Base-by-base conservation (phyloP, 306 rosid species). In the Datisca glomerata region DNA sequence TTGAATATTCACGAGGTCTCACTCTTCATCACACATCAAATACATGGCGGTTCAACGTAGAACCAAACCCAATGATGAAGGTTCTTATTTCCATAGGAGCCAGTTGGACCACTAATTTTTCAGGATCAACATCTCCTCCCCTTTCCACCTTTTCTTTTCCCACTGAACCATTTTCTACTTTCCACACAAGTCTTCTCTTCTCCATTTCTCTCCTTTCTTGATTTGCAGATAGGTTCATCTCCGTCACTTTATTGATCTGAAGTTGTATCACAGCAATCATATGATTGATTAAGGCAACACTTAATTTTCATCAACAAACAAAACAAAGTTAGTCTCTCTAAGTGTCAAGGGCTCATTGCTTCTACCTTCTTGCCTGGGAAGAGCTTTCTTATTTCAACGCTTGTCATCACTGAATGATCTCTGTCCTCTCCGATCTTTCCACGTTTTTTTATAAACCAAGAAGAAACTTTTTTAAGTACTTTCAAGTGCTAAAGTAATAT, bases 1-100 rank as follows among this genome's bases (percentile, higher is more conserved):
- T n/a, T n/a, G n/a, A n/a, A n/a, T n/a, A n/a, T n/a, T n/a, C n/a
- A n/a, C n/a, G n/a, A n/a, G n/a, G n/a, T n/a, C n/a, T n/a, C n/a
- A n/a, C n/a, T n/a, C n/a, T n/a, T n/a, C n/a, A n/a, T n/a, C n/a
- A n/a, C n/a, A n/a, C n/a, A 56, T 52, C 69, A 50, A 49, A 47
- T 24, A 49, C 37, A 24, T 39, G 24, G 35, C 33, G 64, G 42
- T 49, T 41, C n/a, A n/a, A n/a, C n/a, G n/a, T n/a, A n/a, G n/a
- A n/a, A n/a, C n/a, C n/a, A n/a, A n/a, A n/a, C n/a, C n/a, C n/a
- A n/a, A 83, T 18, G 51, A 72, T 35, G 43, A 89, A 89, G 59
- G 91, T 80, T 45, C 95, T 80, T 48, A 83, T 89, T 66, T 83
- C 95, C 93, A 77, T 77, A 1, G 97, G 93, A 7, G 79, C 68